A percentile compares a stretch with the other conserved stretches of the same genome.
Conservation (phyloP, 345 rosid species). For the Diplotaxis tenuifolia region DNA sequence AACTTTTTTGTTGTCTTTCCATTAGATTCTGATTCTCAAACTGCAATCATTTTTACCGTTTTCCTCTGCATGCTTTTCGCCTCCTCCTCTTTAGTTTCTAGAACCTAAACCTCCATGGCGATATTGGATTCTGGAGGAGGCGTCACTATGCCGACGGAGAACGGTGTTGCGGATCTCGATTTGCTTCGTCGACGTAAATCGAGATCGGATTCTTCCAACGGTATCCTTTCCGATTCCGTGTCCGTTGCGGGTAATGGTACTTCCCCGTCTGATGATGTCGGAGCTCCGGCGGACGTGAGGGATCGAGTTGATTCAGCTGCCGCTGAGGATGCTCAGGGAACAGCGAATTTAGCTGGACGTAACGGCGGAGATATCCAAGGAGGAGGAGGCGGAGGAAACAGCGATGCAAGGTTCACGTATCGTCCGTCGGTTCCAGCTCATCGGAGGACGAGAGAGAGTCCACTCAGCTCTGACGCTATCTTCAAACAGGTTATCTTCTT, state of each 20-base stretch:
- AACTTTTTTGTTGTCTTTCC: not conserved
- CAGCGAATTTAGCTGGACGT: conserved; percentile 37
- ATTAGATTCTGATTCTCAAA: not conserved
- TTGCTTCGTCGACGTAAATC: conserved; percentile 45
- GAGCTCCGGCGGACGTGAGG: conserved; percentile 27
- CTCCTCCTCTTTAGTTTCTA: not conserved
- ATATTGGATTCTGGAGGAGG: conserved; percentile 40
- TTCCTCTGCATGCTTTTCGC: conserved; percentile 23
- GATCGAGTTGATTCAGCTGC: conserved; percentile 34
- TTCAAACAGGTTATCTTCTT: conserved; percentile 95
- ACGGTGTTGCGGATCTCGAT: conserved; percentile 45
- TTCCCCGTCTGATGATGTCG: conserved; percentile 16
- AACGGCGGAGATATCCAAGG: conserved; percentile 22
- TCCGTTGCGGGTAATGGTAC: conserved; percentile 7
- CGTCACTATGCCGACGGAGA: conserved; percentile 11
- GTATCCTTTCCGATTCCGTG: conserved; percentile 13
- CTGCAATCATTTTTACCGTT: not conserved
- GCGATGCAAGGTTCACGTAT: conserved; percentile 47
- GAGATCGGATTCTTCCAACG: conserved; percentile 22
- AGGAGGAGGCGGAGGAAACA: conserved; percentile 14
- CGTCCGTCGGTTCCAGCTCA: conserved; percentile 90
- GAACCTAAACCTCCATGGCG: conserved; percentile 29
- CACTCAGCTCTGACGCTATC: conserved; percentile 83
- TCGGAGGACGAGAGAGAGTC: conserved; percentile 67
- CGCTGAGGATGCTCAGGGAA: conserved; percentile 13